Evolutionary conservation across 805 yeast species (phyloP), one percentile per base, ranked within the genome.

Genomic region (Saturnispora besseyi): DNA sequence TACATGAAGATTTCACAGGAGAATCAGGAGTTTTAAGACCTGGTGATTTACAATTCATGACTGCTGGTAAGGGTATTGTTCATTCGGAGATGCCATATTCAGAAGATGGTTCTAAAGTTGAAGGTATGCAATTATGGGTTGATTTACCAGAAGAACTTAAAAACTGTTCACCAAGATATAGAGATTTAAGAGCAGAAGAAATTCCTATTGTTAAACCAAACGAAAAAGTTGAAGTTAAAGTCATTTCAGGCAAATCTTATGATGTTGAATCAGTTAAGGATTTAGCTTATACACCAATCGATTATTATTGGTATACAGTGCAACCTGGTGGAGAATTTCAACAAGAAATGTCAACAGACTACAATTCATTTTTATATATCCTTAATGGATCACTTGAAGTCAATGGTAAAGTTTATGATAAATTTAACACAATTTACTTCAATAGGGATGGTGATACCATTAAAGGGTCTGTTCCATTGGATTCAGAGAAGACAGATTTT

Each of bases 41-140:
- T 7, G 96, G 96, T 51, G 96, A 88, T 63, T 70, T 89, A 56
- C 96, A 88, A 65, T 87, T 88, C 65, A 88, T 88, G 96, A 88
- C 96, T 28, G 96, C 96, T 5, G 96, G 96, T 52, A 77, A 76
- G 58, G 96, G 95, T 46, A 79, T 87, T 34, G 85, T 85, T 49
- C 96, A 87, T 64, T 77, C 88, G 2, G 96, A 88, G 62, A 87
- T 87, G 79, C 96, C 96, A 8, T 81, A 81, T 33, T 71, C 75
- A 36, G 67, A 64, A 36, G 74, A 74, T 38, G 78, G 82, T 1
- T 66, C 76, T 21, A 67, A 69, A 21, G 66, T 68, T 30, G 73
- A 71, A 49, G 95, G 95, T 53, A 69, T 87, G 71, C 96, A 88
- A 65, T 69, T 88, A 48, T 88, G 96, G 96, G 93, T 87, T 34